phyloP scores from a whole-genome alignment of 2,329 filamentous ascomycete genomes.

The Proliferodiscus dingleyae region DNA sequence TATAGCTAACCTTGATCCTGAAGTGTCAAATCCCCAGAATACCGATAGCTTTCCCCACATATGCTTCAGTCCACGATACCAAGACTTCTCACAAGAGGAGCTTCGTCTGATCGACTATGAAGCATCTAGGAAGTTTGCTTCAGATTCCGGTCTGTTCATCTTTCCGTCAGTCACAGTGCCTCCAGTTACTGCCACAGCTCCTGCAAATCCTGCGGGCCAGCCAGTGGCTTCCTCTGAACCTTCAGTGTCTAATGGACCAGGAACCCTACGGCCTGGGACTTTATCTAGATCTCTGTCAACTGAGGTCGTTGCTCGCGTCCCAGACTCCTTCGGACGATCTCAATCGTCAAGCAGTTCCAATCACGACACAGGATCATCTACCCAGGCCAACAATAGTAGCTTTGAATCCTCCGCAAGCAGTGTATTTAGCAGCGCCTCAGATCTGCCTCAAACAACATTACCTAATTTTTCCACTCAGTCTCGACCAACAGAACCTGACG shows the following conservation, averaged over 20 bases:
- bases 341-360: too few relatives aligned
- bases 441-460: too few relatives aligned
- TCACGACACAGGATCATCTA: too few relatives aligned
- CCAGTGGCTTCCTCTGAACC: background rate
- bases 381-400: too few relatives aligned
- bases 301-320: too few relatives aligned
- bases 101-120: conserved; percentile 5
- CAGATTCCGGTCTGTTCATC: background rate
- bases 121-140: background rate
- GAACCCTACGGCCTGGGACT: too few relatives aligned
- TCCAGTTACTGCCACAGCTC: background rate
- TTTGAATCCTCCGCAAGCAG: too few relatives aligned
- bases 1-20: too few relatives aligned
- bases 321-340: too few relatives aligned
- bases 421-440: too few relatives aligned
- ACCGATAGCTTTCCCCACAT: conserved; percentile 1
- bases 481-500: background rate
- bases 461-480: background rate
- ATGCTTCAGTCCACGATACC: background rate
- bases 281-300: too few relatives aligned
- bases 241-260: background rate
- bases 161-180: background rate
- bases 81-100: conserved; percentile 5
- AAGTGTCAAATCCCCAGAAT: too few relatives aligned
- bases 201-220: background rate